phyloP scores from a whole-genome alignment of 371 early-diverging fungal genomes.

The Mortierella sp. region DNA sequence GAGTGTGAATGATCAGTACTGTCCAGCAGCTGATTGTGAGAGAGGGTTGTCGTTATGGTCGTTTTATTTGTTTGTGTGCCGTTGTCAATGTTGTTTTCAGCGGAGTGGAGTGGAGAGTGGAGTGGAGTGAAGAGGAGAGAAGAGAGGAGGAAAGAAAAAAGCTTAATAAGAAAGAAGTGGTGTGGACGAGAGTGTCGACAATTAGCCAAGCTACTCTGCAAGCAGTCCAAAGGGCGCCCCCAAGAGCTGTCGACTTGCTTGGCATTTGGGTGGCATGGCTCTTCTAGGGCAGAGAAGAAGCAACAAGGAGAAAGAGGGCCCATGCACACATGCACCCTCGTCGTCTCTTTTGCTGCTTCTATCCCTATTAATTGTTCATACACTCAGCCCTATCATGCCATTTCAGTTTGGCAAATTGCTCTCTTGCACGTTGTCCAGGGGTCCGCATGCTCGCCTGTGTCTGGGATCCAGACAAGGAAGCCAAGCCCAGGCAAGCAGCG shows the following conservation, averaged over 20 bases:
- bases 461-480: too few relatives aligned
- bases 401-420: neutral
- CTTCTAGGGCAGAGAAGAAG: neutral
- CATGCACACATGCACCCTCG: neutral
- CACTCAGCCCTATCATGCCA: neutral
- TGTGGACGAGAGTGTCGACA: neutral
- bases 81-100: neutral
- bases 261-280: neutral
- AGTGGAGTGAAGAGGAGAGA: neutral
- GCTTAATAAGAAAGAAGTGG: neutral
- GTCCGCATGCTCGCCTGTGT: too few relatives aligned
- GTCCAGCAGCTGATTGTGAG: neutral
- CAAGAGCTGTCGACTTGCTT: neutral
- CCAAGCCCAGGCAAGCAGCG: too few relatives aligned
- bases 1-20: neutral
- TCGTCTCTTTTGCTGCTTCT: too few relatives aligned
- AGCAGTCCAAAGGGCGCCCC: too few relatives aligned
- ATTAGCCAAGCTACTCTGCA: neutral
- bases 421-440: too few relatives aligned
- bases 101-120: neutral
- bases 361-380: too few relatives aligned
- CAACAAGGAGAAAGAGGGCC: neutral
- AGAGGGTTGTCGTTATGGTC: neutral
- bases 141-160: neutral
- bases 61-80: neutral